Conservation (phyloP, 2,329 filamentous ascomycete species). For the Parafenestella ontariensis region DNA sequence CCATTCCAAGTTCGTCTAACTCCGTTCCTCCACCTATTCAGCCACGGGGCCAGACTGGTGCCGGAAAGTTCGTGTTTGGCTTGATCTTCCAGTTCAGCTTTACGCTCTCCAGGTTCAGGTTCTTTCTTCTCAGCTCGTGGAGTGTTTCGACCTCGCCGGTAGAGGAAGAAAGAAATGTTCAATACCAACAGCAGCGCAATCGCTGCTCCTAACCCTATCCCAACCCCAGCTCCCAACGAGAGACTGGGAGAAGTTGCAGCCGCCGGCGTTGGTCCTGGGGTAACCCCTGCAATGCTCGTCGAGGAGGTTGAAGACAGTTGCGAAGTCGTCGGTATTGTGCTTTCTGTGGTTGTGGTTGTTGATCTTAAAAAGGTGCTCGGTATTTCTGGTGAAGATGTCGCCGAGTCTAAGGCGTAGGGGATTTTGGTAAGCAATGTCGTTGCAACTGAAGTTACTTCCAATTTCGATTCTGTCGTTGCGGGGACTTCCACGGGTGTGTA, state of each 20-base stretch:
- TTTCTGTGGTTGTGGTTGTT: neutral
- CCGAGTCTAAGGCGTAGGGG: neutral
- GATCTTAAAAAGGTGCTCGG: neutral
- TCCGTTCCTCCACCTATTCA: neutral
- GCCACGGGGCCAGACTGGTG: neutral
- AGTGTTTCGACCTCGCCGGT: neutral
- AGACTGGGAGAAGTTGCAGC: neutral
- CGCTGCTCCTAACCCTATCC: neutral
- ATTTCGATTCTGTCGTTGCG: neutral
- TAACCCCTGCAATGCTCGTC: neutral
- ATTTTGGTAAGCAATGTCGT: neutral
- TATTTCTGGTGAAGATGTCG: neutral
- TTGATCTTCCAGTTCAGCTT: neutral
- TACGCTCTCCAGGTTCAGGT: neutral
- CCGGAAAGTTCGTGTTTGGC: neutral
- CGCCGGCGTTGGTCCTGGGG: neutral
- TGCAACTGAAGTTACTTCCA: neutral
- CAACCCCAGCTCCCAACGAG: neutral
- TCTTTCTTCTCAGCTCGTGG: neutral
- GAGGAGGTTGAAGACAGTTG: neutral
- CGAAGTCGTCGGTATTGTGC: neutral
- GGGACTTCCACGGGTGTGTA: neutral
- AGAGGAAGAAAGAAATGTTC: neutral
- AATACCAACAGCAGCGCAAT: neutral
- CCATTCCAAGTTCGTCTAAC: neutral